phyloP scores from a whole-genome alignment of 2,329 filamentous ascomycete species.

The Colletotrichum cordylinicola region DNA sequence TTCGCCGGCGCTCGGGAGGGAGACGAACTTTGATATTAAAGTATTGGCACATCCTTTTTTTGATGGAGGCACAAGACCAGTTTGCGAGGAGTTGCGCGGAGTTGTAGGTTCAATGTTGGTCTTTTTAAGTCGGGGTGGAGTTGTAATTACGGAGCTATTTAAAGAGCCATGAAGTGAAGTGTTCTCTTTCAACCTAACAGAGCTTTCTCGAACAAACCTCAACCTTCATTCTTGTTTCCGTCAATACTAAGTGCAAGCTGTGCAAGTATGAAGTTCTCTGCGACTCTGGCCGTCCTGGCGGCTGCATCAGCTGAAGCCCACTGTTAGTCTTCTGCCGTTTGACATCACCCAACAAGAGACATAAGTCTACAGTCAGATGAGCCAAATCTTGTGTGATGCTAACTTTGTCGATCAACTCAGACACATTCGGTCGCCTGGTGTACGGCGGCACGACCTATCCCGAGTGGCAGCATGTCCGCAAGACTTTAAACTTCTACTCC shows the following conservation, averaged over 20 bases:
- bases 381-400: not conserved
- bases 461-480: constrained; percentile 36
- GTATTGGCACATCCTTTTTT: not conserved
- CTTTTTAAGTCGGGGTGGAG: not conserved
- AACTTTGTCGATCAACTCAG: not conserved
- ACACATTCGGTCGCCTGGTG: constrained; percentile 14
- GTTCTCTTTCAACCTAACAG: not conserved
- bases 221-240: not conserved
- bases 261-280: constrained; percentile 1
- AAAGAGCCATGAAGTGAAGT: not conserved
- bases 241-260: not conserved
- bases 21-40: not conserved
- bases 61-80: not conserved
- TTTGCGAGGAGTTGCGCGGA: not conserved
- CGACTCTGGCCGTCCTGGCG: not conserved
- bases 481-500: constrained; percentile 38
- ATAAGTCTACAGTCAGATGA: not conserved
- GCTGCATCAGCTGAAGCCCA: not conserved
- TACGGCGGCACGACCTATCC: constrained; percentile 15
- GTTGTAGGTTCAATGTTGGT: not conserved
- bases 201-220: not conserved
- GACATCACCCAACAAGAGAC: not conserved
- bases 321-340: not conserved
- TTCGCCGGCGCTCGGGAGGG: not conserved
- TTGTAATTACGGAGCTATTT: not conserved